These are phyloP conservation scores for Elsinoe batatas DNA, from an alignment of 2,329 filamentous ascomycete species.

Conservation along the genomic window DNA sequence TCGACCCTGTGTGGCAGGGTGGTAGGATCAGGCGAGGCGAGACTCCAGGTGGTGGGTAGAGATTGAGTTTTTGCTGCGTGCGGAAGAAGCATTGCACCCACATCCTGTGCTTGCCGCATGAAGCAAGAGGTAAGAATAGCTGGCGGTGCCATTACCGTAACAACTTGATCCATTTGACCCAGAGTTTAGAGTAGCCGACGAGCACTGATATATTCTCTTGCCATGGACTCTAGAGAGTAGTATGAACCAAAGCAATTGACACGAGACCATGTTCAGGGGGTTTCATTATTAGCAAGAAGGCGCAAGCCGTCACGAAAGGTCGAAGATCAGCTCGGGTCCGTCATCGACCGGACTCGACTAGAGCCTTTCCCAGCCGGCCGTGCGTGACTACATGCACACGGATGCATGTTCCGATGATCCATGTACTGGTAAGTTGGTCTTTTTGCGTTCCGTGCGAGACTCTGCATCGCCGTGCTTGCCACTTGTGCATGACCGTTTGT, in stretches of 20 bases:
- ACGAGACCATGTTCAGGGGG: constrained; percentile 1
- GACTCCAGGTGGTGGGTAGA: constrained; percentile 6
- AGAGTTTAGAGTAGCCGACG: not conserved
- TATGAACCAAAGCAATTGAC: not conserved
- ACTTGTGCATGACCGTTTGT: constrained; percentile 11
- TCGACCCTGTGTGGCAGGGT: not conserved
- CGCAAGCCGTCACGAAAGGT: not conserved
- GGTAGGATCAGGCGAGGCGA: not conserved
- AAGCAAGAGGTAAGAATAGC: not conserved
- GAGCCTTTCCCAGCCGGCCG: not conserved
- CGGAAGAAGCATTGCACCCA: not conserved
- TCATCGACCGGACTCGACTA: not conserved
- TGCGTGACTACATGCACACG: not conserved
- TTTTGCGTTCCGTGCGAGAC: not conserved
- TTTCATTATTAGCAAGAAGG: not conserved
- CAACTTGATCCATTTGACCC: no score
- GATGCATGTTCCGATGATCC: constrained; percentile 8
- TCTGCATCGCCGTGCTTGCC: not conserved
- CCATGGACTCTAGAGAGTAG: not conserved
- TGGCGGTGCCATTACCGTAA: no score
- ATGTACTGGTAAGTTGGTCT: not conserved
- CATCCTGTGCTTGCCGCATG: not conserved
- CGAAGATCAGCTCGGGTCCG: not conserved
- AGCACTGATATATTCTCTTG: not conserved
- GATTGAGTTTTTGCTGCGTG: not conserved